Evolutionary conservation across 805 yeast species (phyloP), one percentile per base, ranked within the genome.

Genomic region (Naumovozyma dairenensis): DNA sequence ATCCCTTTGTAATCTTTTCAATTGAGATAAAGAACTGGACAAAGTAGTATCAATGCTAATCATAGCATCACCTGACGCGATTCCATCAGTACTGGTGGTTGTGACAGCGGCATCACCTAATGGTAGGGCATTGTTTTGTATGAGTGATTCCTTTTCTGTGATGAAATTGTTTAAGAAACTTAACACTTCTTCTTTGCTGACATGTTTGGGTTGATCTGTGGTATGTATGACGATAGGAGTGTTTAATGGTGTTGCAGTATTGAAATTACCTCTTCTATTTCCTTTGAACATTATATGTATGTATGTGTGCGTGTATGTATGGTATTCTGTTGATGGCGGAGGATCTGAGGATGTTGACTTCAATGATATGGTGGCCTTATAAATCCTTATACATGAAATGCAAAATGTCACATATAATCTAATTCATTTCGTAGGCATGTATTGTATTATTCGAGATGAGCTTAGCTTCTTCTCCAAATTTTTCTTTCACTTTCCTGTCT

Each of bases 1-100:
- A 42, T 80, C 84, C 59, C 94, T 70, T 51, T 79, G 89, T 26
- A 81, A 63, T 53, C 94, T 69, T 47, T 66, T 70, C 47, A 83
- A 63, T 61, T 82, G 94, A 37, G 81, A 51, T 8, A 65, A 17
- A 4, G 64, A 53, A 16, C 54, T 35, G 33, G 55, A 28, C 32
- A 59, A 48, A 25, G 57, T 55, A 16, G 49, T 46, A 30, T 51
- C 50, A 29, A 48, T 45, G 22, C 21, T 35, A 2, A 25, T 52
- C 46, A 14, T 51, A 43, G 32, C 42, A 2, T 38, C 31, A n/a
- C 35, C 31, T 8, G 32, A 31, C 14, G 36, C 29, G 25, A 21
- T 43, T 1, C 36, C 38, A n/a, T 37, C 39, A 10, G 35, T 14
- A n/a, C 19, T 25, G 7, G 36, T 28, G 5, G 25, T 27, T 7